Percentiles rank a stretch among this genome's conserved stretches.
These are phyloP conservation scores for Geopyxis carbonaria DNA, from an alignment of 495 filamentous ascomycete species.

Conservation along the genomic window DNA sequence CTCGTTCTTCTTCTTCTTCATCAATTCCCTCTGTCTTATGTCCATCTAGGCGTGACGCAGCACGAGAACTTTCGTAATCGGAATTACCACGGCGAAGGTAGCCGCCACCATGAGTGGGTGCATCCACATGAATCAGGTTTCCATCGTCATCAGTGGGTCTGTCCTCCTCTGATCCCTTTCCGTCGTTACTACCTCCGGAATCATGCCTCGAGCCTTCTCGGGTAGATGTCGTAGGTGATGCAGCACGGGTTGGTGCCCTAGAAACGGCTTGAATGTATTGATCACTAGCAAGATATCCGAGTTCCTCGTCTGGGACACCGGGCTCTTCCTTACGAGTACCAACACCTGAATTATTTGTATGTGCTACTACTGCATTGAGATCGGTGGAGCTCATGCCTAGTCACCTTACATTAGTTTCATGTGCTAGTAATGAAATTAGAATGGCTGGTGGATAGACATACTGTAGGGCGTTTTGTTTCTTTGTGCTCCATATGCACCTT, in stretches of 20 bases:
- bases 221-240: neutral
- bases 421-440: constrained; percentile 70
- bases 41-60: constrained; percentile 33
- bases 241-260: constrained; percentile 3
- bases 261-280: constrained; percentile 23
- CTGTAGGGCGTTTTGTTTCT: constrained; percentile 17
- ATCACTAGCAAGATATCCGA: constrained; percentile 30
- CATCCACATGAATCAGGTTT: constrained; percentile 12
- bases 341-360: constrained; percentile 47
- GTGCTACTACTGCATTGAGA: constrained; percentile 72
- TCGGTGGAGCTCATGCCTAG: constrained; percentile 83
- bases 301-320: constrained; percentile 26
- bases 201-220: neutral
- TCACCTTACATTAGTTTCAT: constrained; percentile 54
- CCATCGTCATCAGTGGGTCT: neutral
- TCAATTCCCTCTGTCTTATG: constrained; percentile 38
- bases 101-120: constrained; percentile 2
- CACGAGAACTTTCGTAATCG: constrained; percentile 19
- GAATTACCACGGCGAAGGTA: constrained; percentile 37
- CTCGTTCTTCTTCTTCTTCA: constrained; percentile 39
- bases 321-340: constrained; percentile 38
- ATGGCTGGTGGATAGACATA: constrained; percentile 7
- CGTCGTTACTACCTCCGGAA: neutral
- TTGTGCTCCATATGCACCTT: constrained; percentile 21
- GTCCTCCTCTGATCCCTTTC: neutral